Percentiles rank a stretch among this genome's conserved stretches.
phyloP scores from a whole-genome alignment of 2,329 filamentous ascomycete genomes.

The Colletotrichum karsti region DNA sequence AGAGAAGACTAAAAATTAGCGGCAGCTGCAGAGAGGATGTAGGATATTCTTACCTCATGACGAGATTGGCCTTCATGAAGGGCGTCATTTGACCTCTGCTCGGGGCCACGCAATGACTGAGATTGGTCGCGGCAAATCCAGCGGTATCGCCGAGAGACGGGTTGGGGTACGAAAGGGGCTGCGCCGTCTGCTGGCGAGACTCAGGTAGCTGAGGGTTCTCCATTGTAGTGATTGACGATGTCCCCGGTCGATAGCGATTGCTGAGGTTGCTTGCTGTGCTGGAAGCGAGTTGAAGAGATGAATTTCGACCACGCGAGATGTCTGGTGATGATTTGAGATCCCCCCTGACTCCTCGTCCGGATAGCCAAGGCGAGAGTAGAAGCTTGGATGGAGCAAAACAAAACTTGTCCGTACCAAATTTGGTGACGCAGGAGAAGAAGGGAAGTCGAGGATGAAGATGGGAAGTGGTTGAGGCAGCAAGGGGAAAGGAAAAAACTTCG shows the following conservation, averaged over 20 bases:
- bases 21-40: neutral
- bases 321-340: no score
- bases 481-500: neutral
- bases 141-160: constrained; percentile 34
- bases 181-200: constrained; percentile 5
- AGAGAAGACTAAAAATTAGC: constrained; percentile 37
- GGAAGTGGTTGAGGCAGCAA: neutral
- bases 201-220: neutral
- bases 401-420: no score
- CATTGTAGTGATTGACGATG: neutral
- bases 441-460: neutral
- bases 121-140: constrained; percentile 12
- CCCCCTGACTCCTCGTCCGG: neutral
- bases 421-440: neutral
- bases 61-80: constrained; percentile 35
- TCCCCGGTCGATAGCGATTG: neutral
- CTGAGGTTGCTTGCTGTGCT: neutral
- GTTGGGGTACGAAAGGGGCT: constrained; percentile 33
- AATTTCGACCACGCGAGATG: neutral
- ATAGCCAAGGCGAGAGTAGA: neutral
- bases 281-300: neutral
- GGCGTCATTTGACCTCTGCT: neutral
- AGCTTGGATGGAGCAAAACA: no score
- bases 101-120: neutral
- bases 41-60: constrained; percentile 41